Base-by-base conservation (phyloP, 2,329 filamentous ascomycete genomes). In the Harringtonia aguacate region DNA sequence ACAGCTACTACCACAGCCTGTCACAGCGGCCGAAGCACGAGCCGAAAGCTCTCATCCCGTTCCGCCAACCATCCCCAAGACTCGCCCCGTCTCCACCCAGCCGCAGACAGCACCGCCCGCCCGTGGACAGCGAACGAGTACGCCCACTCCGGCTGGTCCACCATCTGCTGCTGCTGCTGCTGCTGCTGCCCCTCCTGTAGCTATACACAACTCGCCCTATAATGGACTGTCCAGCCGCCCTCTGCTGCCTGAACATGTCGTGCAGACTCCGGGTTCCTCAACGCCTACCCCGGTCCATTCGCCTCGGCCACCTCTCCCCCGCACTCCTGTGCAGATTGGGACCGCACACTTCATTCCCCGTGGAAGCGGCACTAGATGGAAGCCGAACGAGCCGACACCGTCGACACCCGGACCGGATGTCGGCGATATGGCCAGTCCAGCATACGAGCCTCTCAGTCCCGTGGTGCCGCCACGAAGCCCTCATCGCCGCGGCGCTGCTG, bases 361-460 rank as follows among this genome's bases (percentile, higher is more conserved):
- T 4, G 60, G 59, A 10, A 62, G 55, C 46, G 75, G 73, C 36
- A 82, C 78, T 0, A 73, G 72, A 53, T 82, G 78, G 77, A 73
- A 67, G 3, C 63, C 71, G 15, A 67, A 65, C 28, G 53, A 56
- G 6, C 69, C 73, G 8, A 77, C 75, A 1, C 72, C 75, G 4
- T 75, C 75, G 5, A 82, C 78, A 2, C 78, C 78, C 2, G 57
- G 59, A 4, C 53, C 52, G 24, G 58, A 55, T 13, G 57, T 61
- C 38, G 64, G 61, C 39, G 66, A 69, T 38, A 57, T 65, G 15
- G 64, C 67, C 29, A 75, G 73, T 46, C 78, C 78, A 3, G 66
- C 68, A 4, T 70, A 65, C 46, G 78, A 82, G 51, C 75, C 75
- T 1, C 62, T 80, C 4, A 81, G 77, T 49, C 78, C 77, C 3